Evolutionary conservation across 192 early-diverging fungal species (phyloP).

Genomic region (Podila minutissima): DNA sequence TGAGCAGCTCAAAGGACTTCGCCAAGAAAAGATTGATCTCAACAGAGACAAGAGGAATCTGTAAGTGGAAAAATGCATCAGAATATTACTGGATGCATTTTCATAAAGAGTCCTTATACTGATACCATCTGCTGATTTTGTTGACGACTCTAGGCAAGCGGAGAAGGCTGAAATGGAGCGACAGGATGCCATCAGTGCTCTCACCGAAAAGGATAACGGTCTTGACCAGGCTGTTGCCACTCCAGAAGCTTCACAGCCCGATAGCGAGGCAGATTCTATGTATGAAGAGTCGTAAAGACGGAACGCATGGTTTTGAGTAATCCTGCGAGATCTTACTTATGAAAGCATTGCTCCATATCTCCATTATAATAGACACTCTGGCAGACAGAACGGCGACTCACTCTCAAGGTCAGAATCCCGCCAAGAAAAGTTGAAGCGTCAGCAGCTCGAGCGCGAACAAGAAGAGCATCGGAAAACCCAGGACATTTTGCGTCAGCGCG

Average conservation of each 20-base stretch:
- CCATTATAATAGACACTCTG: background rate
- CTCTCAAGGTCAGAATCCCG: conserved; percentile 53
- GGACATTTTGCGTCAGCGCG: conserved; percentile 53
- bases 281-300: background rate
- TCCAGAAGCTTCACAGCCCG: conserved; percentile 9
- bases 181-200: conserved; percentile 14
- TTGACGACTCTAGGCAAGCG: conserved; percentile 19
- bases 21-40: conserved; percentile 80
- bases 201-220: conserved; percentile 10
- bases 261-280: background rate
- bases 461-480: conserved; percentile 52
- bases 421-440: conserved; percentile 55
- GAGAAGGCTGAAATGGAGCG: conserved; percentile 60
- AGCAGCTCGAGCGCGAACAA: conserved; percentile 60
- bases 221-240: conserved; percentile 20
- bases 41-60: conserved; percentile 70
- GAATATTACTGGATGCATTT: too few relatives aligned
- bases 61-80: conserved; percentile 48
- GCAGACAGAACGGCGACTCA: background rate
- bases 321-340: too few relatives aligned
- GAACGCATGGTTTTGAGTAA: too few relatives aligned
- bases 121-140: background rate
- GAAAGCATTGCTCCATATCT: background rate
- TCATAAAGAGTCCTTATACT: too few relatives aligned
- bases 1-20: conserved; percentile 74